Evolutionary conservation across 768 basidiomycete species (phyloP), one percentile per base, ranked within the genome.

Genomic region (Pleurotus citrinopileatus): DNA sequence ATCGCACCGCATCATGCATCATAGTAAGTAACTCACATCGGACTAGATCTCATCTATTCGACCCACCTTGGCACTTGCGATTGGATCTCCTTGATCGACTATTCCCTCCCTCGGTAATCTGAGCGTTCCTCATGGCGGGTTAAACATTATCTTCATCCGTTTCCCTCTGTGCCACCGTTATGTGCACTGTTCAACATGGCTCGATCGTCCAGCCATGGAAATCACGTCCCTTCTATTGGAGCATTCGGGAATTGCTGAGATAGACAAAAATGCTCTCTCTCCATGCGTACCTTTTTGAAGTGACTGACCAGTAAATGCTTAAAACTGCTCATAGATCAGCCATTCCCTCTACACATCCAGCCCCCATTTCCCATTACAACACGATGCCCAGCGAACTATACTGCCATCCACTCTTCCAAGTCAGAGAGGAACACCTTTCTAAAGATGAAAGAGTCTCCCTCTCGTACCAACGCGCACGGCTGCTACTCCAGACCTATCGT

Each of bases 401-500:
- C 61, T 61, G 60, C 10, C 74, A 81, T 55, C 77, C 80, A 26
- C 71, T 82, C 50, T 81, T 81, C 68, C 68, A 68, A 51, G 60
- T 61, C 52, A 71, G 63, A 56, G 66, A 71, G 5, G 79, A 81
- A 58, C 71, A 72, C 36, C 70, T 81, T 52, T 67, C 74, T 1
- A 61, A 61, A 4, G 74, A 81, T 58, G 77, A 81, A 50, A 71
- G 74, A 45, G 70, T 79, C 19, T 70, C 72, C 9, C 60, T 83
- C 2, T 78, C 81, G 1, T 83, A 82, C 55, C 67, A 76, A 58
- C 66, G 81, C 52, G 79, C 80, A 2, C 72, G 64, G 52, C 66
- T 80, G n/a, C 64, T 82, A 36, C 60, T 80, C 65, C 72, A 73
- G 46, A 77, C 79, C 22, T 76, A 80, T 61, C 63, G 81, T 80